These are phyloP conservation scores for Brettanomyces sp. DNA, from an alignment of 805 yeast species.

Conservation along the genomic window DNA sequence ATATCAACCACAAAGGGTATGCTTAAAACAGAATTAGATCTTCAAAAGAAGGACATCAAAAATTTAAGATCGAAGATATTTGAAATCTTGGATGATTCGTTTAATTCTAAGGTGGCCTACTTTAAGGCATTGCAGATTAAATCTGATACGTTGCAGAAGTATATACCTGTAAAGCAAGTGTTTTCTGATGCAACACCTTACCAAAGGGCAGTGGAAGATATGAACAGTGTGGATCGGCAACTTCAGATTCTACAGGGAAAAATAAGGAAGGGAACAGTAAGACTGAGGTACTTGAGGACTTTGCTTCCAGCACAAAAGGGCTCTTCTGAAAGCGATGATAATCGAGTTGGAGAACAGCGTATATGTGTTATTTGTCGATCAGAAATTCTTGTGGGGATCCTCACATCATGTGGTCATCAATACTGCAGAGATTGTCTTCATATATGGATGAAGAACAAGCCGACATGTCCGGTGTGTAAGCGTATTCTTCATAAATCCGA, in stretches of 20 bases:
- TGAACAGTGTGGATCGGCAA: conserved; percentile 8
- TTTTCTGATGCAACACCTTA: conserved; percentile 9
- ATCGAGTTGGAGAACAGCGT: conserved; percentile 26
- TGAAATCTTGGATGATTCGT: conserved; percentile 50
- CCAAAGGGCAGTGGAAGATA: conserved; percentile 14
- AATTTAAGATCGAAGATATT: conserved; percentile 38
- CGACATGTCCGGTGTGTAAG: conserved; percentile 79
- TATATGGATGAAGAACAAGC: conserved; percentile 52
- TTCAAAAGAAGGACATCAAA: conserved; percentile 33
- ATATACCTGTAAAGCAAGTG: conserved; percentile 23
- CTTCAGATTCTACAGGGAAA: conserved; percentile 7
- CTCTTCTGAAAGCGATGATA: conserved; percentile 19
- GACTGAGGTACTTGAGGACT: conserved; percentile 41
- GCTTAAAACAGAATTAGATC: conserved; percentile 28
- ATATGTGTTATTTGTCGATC: conserved; percentile 75
- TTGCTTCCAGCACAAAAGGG: conserved; percentile 18
- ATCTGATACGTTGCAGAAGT: conserved; percentile 68
- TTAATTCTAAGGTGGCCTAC: conserved; percentile 73
- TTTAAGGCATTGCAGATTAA: conserved; percentile 77
- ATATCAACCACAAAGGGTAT: not conserved
- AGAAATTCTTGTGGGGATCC: conserved; percentile 60
- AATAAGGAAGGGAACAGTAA: conserved; percentile 26
- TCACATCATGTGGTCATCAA: conserved; percentile 87
- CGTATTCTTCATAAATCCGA: conserved; percentile 37
- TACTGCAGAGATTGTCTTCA: conserved; percentile 76